Evolutionary conservation across 306 rosid species (phyloP).

Genomic region (Acacia confusa): DNA sequence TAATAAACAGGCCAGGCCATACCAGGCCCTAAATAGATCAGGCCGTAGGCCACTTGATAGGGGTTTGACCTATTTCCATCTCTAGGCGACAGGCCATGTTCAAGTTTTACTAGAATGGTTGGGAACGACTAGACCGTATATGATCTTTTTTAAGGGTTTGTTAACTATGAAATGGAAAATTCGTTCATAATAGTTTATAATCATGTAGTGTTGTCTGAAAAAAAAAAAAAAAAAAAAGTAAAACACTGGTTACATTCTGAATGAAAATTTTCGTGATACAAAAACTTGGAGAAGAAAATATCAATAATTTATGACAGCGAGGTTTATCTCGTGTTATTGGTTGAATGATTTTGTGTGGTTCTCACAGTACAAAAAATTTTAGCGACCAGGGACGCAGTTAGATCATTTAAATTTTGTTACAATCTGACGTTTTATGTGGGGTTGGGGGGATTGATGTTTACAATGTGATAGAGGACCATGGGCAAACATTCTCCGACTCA

Average conservation of each 20-base stretch:
- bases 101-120: background rate
- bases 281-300: background rate
- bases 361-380: background rate
- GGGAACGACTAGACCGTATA: background rate
- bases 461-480: background rate
- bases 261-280: background rate
- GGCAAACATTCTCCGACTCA: background rate
- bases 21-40: no score
- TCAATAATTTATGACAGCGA: background rate
- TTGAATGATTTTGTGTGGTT: background rate
- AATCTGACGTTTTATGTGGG: background rate
- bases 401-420: background rate
- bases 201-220: background rate
- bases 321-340: background rate
- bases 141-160: background rate
- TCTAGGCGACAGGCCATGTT: background rate
- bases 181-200: background rate
- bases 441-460: background rate
- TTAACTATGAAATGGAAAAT: background rate
- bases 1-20: no score
- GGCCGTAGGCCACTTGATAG: no score
- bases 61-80: no score
- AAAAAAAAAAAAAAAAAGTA: no score
- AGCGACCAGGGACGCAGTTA: background rate
- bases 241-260: background rate